These are phyloP conservation scores for Penicillium freii DNA, from an alignment of 2,329 filamentous ascomycete species.

Conservation along the genomic window DNA sequence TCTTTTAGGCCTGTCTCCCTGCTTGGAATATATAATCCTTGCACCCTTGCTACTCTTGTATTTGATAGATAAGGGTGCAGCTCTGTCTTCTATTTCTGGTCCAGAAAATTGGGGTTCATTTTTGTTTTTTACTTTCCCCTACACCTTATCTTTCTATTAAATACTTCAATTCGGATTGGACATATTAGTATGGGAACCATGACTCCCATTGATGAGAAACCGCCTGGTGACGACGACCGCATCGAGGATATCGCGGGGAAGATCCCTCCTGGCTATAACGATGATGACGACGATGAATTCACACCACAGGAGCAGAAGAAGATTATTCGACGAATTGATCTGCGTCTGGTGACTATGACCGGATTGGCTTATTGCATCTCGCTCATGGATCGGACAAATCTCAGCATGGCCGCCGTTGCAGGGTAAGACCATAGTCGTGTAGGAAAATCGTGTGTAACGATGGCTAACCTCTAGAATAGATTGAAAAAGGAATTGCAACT, in stretches of 20 bases:
- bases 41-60: neutral
- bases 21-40: neutral
- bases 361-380: conserved; percentile 71
- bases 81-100: neutral
- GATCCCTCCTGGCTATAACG: conserved; percentile 1
- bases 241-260: conserved; percentile 19
- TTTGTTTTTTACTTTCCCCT: neutral
- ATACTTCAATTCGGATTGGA: neutral
- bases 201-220: conserved; percentile 17
- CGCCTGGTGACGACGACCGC: conserved; percentile 13
- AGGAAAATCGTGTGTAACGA: neutral
- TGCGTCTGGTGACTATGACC: conserved; percentile 60
- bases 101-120: neutral
- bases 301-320: conserved; percentile 57
- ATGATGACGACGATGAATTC: conserved; percentile 20
- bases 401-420: conserved; percentile 66
- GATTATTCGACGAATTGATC: conserved; percentile 69
- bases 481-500: conserved; percentile 19
- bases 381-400: conserved; percentile 76
- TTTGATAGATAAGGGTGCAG: neutral
- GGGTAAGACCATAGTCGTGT: conserved; percentile 43
- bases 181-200: neutral
- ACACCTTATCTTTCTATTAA: neutral
- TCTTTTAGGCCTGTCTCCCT: neutral
- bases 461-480: conserved; percentile 15